phyloP scores from a whole-genome alignment of 164 flowering plant species.

The Warburgia ugandensis region DNA sequence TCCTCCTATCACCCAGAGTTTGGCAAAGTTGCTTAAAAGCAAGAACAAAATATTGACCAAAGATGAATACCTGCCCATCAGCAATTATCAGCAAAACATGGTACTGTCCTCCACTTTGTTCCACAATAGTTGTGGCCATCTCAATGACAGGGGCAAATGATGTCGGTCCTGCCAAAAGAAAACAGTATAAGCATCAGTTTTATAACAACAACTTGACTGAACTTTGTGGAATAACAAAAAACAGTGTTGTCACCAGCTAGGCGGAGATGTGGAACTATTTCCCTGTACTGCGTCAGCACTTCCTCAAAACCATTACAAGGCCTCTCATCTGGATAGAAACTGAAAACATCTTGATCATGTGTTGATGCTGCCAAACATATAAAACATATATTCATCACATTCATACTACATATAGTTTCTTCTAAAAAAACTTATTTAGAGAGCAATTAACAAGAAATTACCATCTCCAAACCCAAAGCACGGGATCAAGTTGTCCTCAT shows the following conservation, averaged over 20 bases:
- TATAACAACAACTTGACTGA: neutral
- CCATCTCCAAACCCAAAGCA: constrained; percentile 70
- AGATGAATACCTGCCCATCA: constrained; percentile 79
- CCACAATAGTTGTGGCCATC: constrained; percentile 79
- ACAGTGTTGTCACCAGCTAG: constrained; percentile 54
- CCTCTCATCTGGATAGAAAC: constrained; percentile 73
- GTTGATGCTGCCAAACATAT: constrained; percentile 56
- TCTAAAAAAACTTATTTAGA: neutral
- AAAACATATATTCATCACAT: neutral
- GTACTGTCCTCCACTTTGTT: constrained; percentile 86
- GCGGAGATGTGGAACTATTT: constrained; percentile 66
- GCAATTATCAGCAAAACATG: constrained; percentile 94
- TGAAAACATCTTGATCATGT: constrained; percentile 90
- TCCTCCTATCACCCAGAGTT: no score
- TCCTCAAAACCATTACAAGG: constrained; percentile 88
- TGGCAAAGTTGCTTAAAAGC: no score
- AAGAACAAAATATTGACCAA: neutral
- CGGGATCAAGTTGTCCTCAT: constrained; percentile 51
- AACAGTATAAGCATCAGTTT: neutral
- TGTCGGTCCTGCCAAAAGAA: constrained; percentile 67
- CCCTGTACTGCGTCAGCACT: constrained; percentile 62
- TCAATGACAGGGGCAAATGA: constrained; percentile 94
- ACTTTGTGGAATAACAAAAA: neutral
- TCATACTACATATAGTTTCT: neutral
- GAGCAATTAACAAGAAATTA: constrained; percentile 10